These are phyloP conservation scores for Trametes cinnabarina DNA, from an alignment of 768 basidiomycete species.

Conservation along the genomic window DNA sequence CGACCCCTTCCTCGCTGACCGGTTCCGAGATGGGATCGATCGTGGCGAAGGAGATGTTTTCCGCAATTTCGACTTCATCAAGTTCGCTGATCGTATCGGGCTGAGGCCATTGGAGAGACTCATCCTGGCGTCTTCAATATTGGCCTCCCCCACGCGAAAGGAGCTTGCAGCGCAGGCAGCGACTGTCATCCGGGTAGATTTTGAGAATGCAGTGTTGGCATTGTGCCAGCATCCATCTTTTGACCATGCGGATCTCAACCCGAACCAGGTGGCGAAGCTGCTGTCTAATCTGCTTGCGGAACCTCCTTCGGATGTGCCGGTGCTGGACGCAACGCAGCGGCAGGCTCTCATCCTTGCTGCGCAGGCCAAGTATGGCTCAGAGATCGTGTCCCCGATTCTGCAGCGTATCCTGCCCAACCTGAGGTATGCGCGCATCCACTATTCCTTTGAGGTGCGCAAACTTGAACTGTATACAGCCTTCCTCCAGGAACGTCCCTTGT, in stretches of 20 bases:
- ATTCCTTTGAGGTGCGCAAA: not conserved
- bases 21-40: conserved; percentile 88
- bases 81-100: conserved; percentile 80
- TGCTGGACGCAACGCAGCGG: conserved; percentile 70
- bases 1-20: conserved; percentile 86
- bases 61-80: conserved; percentile 76
- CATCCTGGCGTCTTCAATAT: conserved; percentile 72
- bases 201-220: conserved; percentile 73
- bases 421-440: conserved; percentile 47
- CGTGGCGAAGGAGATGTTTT: conserved; percentile 84
- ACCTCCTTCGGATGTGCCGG: conserved; percentile 62
- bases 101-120: conserved; percentile 77
- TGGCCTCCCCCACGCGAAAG: conserved; percentile 59
- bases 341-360: conserved; percentile 72
- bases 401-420: conserved; percentile 71
- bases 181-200: conserved; percentile 69
- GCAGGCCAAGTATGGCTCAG: conserved; percentile 78
- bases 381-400: conserved; percentile 70
- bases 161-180: conserved; percentile 60
- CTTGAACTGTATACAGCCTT: conserved; percentile 44
- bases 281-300: conserved; percentile 79
- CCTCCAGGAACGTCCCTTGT: conserved; percentile 66
- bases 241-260: conserved; percentile 76
- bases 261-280: conserved; percentile 73
- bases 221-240: conserved; percentile 79